Evolutionary conservation across 176 grass and related monocot genomes (phyloP), one percentile per base, ranked within the genome.

Genomic region (Puccinellia tenuiflora): DNA sequence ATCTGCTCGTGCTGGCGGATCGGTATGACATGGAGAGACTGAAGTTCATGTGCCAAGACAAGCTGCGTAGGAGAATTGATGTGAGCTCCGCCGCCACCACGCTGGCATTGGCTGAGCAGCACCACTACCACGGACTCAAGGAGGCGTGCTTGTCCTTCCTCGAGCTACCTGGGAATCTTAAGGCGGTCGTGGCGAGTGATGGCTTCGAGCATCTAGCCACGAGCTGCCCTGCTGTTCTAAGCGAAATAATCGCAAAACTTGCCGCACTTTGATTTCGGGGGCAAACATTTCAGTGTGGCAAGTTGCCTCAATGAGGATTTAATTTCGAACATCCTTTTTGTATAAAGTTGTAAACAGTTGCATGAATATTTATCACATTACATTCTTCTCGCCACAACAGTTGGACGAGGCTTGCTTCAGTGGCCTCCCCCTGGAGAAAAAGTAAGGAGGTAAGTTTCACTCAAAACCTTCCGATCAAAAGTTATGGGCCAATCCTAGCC

Each of bases 1-100:
- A 88, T 17, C 35, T 88, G 71, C 81, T 91, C 48, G 85, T 86
- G 0, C 81, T 85, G 2, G 85, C 89, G 14, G 89, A 91, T 73
- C 70, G 89, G 33, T 91, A 91, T 14, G 55, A 63, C 16, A 35
- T 91, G 33, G 69, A 85, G n/a, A 85, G 85, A 61, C 61, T 91
- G 18, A 91, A 88, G 26, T 33, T 81, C n/a, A 81, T 91, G 16
- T 91, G 89, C 64, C 29, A 84, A 34, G 85, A 35, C 16, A 62
- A 77, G 63, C 24, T 91, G 38, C 84, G 85, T 33, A 64, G 54
- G 2, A 50, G 48, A 57, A 83, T 91, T 14, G 76, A 72, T 22
- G 43, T 60, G 4, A 37, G 57, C 68, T 87, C 81, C 30, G 85
- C 72, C 26, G 85, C 72, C 8, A 88, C 68, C 2, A 84, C 82